phyloP scores from a whole-genome alignment of 805 yeast species.

The Pichia membranifaciens region DNA sequence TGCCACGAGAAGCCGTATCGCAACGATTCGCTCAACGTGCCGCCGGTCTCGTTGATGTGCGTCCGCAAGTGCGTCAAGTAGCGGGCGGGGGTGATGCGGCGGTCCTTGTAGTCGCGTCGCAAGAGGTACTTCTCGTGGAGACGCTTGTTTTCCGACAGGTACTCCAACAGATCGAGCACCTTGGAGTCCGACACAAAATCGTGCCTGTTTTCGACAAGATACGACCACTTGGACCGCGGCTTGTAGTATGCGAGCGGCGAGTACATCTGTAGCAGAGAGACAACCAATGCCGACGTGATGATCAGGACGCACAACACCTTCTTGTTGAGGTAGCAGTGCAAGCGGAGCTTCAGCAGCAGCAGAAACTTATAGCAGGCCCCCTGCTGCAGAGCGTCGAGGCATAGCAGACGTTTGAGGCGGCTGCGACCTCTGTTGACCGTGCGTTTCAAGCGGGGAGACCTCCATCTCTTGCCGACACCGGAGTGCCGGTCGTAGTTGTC shows the following conservation, averaged over 20 bases:
- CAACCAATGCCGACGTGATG: background rate
- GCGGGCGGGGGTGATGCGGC: constrained; percentile 10
- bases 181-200: background rate
- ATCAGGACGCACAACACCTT: too few species aligned
- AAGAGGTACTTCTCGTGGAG: background rate
- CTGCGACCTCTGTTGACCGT: too few species aligned
- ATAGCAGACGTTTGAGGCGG: too few species aligned
- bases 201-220: background rate
- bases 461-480: too few species aligned
- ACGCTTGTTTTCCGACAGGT: background rate
- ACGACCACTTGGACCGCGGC: background rate
- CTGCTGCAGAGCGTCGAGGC: too few species aligned
- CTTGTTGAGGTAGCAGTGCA: too few species aligned
- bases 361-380: too few species aligned
- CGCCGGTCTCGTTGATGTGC: background rate
- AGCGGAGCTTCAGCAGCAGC: too few species aligned
- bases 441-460: too few species aligned
- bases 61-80: constrained; percentile 9
- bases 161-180: background rate
- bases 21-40: constrained; percentile 8
- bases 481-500: too few species aligned
- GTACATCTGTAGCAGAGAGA: background rate
- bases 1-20: constrained; percentile 24
- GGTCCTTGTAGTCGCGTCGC: constrained; percentile 4
- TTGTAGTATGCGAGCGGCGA: background rate